Evolutionary conservation across 2,329 filamentous ascomycete species (phyloP), one percentile per base, ranked within the genome.

Genomic region (Aspergillus bombycis): DNA sequence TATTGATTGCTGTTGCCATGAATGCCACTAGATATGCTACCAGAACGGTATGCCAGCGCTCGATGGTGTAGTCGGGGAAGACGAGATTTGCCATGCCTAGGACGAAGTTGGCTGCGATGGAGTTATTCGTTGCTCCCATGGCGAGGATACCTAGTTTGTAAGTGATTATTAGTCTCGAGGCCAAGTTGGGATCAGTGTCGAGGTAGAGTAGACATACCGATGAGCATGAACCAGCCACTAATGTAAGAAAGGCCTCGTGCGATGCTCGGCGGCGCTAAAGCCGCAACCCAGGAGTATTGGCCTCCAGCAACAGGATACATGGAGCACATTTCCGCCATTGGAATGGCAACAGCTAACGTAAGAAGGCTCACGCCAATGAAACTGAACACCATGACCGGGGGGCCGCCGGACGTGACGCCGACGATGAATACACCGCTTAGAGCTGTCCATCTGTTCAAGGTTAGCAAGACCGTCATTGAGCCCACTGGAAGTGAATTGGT

Each of bases 271-370:
- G 85, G 85, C 6, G 85, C 83, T 8, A 87, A 75, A 1, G 86
- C 82, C 4, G 84, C 84, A 19, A 86, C 85, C 85, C 86, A 86
- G 1, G 80, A 83, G 68, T 87, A 87, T 68, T 87, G 84, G 8
- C 86, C 83, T 36, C 85, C 83, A 10, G 84, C 85, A 26, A 86
- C 79, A 0, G 85, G 85, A 66, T 84, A 87, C 65, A 82, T 83
- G 32, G 81, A 82, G 63, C 84, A 86, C 79, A 84, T 87, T 69
- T 88, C 85, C 23, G 85, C 85, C 81, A 88, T 85, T 1, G 83
- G 83, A 63, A 86, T 84, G 12, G 84, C 85, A 7, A 88, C 85
- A 9, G 82, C 79, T 14, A 88, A 72, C 1, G 83, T 82, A 23
- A 83, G 76, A 11, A 82, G 56, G 64, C 83, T 84, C 28, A 87